Base-by-base conservation (phyloP, 805 yeast genomes). In the Candida verbasci region DNA sequence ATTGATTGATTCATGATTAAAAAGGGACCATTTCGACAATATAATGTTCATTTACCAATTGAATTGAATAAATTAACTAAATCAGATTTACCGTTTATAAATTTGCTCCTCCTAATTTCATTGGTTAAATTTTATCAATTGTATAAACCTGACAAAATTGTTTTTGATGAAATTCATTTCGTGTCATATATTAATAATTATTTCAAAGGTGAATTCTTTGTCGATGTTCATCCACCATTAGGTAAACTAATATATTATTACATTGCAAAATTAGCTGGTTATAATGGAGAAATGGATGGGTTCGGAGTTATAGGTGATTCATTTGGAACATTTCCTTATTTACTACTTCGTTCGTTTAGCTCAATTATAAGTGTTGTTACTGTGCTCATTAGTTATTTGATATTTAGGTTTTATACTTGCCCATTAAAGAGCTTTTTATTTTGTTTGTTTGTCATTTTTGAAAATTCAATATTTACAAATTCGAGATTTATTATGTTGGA, bases 171-270 rank as follows among this genome's bases (percentile, higher is more conserved):
- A 43, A 57, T 58, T 1, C 72, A 69, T 42, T 55, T 65, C 26
- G 67, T 69, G 6, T 57, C 59, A 1, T 65, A 55, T 44, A 62
- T 67, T 7, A 47, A 55, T 29, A 60, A 67, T 24, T 78, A 78
- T 55, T 68, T 68, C 44, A 63, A 63, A 35, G 85, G 86, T 17
- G 65, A 71, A 27, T 81, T 76, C 53, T 82, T 80, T 56, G 64
- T 82, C 47, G 88, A 81, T 48, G 80, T 80, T 18, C 82, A 82
- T 44, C 89, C 91, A 9, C 89, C 91, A 4, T 60, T 83, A 35
- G 80, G 74, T 25, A 78, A 80, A 46, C 58, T 83, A 56, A 54
- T 79, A 9, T 79, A 70, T 48, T 77, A 76, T 21, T 65, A 72
- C 37, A 61, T 80, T 6, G 80, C 80, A 2, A 56, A 62, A 42